Evolutionary conservation across 768 basidiomycete genomes (phyloP).

Genomic region (Lanmaoa pseudosensibilis): DNA sequence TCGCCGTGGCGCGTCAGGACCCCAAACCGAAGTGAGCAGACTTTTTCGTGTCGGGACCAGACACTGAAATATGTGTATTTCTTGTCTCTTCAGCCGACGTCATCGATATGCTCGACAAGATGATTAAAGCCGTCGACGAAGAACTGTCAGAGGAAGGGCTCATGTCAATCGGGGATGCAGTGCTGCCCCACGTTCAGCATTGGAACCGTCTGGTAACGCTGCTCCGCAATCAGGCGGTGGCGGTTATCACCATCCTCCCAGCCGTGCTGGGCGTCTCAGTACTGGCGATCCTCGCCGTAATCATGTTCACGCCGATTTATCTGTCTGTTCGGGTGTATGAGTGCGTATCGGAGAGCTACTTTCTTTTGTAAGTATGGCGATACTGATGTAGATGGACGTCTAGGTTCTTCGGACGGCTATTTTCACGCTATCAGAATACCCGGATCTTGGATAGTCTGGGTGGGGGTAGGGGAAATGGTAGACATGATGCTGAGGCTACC

Average conservation of each 20-base stretch:
- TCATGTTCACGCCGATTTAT: constrained; percentile 9
- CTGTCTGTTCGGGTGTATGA: neutral
- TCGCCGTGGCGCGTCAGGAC: constrained; percentile 15
- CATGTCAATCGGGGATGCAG: constrained; percentile 16
- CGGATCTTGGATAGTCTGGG: constrained; percentile 5
- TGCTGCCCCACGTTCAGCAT: constrained; percentile 20
- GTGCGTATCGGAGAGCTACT: constrained; percentile 5
- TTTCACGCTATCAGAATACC: neutral
- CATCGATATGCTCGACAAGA: constrained; percentile 16
- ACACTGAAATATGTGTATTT: neutral
- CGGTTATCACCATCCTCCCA: constrained; percentile 10
- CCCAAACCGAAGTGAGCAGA: constrained; percentile 16
- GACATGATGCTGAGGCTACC: no score
- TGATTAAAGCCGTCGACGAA: constrained; percentile 19
- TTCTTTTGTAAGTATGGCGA: neutral
- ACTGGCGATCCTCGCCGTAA: constrained; percentile 13
- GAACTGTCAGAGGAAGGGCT: constrained; percentile 20
- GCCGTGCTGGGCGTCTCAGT: constrained; percentile 21
- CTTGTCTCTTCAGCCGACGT: constrained; percentile 11
- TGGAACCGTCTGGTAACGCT: constrained; percentile 17
- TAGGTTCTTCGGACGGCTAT: neutral
- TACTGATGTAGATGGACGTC: neutral
- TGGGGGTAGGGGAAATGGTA: neutral
- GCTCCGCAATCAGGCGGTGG: constrained; percentile 4
- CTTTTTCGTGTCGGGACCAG: neutral